These are phyloP conservation scores for Beauveria bassiana DNA, from an alignment of 2,329 filamentous ascomycete species.

Conservation along the genomic window DNA sequence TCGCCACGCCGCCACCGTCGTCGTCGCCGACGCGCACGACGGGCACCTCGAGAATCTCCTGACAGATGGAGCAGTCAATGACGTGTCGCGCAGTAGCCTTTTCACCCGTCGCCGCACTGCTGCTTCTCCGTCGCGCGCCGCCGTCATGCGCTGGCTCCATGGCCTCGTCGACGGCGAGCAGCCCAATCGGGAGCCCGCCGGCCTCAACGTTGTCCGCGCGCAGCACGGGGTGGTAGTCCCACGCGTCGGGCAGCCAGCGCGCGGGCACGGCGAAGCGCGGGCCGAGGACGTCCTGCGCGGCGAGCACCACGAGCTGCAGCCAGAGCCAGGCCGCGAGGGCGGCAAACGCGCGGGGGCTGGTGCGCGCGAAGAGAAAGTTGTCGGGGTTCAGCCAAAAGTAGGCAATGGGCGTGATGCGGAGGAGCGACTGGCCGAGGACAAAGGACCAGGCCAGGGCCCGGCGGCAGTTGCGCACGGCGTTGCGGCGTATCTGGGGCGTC, in stretches of 20 bases:
- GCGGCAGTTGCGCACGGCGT: conserved; percentile 82
- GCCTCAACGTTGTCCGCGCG: conserved; percentile 75
- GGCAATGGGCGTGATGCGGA: conserved; percentile 70
- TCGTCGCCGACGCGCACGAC: conserved; percentile 55
- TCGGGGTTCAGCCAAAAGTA: conserved; percentile 76
- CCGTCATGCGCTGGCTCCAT: background rate
- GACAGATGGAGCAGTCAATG: conserved; percentile 93
- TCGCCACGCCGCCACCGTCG: conserved; percentile 48
- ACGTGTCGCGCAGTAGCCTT: conserved; percentile 30
- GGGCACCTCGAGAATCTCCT: conserved; percentile 83
- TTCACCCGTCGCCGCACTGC: conserved; percentile 22
- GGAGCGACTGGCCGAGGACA: conserved; percentile 70
- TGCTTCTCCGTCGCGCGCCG: background rate
- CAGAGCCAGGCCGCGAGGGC: conserved; percentile 68
- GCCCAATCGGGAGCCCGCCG: conserved; percentile 71
- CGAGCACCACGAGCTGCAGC: conserved; percentile 74
- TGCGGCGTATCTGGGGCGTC: conserved; percentile 86
- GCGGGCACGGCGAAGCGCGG: conserved; percentile 77
- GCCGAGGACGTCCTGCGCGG: conserved; percentile 74
- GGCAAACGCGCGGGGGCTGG: conserved; percentile 58
- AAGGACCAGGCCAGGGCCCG: conserved; percentile 89
- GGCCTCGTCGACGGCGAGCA: conserved; percentile 26
- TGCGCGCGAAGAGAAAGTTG: conserved; percentile 73
- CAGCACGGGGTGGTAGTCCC: conserved; percentile 91
- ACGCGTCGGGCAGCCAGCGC: conserved; percentile 63